Evolutionary conservation across 2,329 filamentous ascomycete species (phyloP), one percentile per base, ranked within the genome.

Genomic region (Aspergillus fijiensis): DNA sequence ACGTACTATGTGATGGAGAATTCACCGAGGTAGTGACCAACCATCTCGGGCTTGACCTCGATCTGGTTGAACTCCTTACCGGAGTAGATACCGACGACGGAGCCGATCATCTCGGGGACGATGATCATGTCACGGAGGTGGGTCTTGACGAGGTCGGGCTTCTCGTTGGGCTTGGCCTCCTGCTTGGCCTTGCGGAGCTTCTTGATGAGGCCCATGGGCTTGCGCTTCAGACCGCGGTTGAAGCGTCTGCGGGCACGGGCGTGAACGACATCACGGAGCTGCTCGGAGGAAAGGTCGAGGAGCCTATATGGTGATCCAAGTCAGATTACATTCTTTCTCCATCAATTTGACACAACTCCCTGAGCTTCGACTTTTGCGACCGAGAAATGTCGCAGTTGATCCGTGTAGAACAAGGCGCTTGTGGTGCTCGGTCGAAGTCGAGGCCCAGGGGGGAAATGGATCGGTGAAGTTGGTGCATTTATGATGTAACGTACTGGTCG

Each of bases 51-150:
- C 89, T 97, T 97, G 86, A 99, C 95, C 84, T 99, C 95, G 76
- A 99, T 93, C 88, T 97, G 94, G 90, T 99, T 99, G 91, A 99
- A 99, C 84, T 98, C 93, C 90, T 99, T 99, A 80, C 95, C 95
- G 72, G 92, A 96, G 91, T 99, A 99, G 87, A 99, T 95, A 80
- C 93, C 95, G 77, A 99, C 90, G 77, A 99, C 94, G 82, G 87
- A 91, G 77, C 95, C 95, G 80, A 99, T 99, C 95, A 99, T 98
- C 88, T 99, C 95, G 76, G 95, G 95, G 74, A 99, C 95, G 79
- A 99, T 89, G 81, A 99, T 97, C 95, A 99, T 99, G 87, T 99
- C 90, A 83, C 94, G 93, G 77, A 99, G 90, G 82, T 99, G 94
- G 67, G 94, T 99, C 90, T 97, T 97, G 87, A 98, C 94, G 77